Base-by-base conservation (phyloP, 2,329 filamentous ascomycete species). In the Exophiala oligosperma region DNA sequence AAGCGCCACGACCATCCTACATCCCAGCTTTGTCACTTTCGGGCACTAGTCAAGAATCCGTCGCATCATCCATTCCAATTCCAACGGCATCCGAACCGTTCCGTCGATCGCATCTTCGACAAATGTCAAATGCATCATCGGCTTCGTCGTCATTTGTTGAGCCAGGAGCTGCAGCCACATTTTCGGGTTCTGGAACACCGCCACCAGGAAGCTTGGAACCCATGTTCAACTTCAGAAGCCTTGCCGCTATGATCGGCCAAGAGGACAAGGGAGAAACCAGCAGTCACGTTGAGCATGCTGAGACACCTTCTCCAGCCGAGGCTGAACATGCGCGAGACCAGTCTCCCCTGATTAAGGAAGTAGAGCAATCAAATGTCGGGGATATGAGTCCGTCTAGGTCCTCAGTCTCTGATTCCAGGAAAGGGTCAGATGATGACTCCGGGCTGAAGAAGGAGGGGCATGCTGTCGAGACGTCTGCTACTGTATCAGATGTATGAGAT, bases 171-270 rank as follows among this genome's bases (percentile, higher is more conserved):
- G 48, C 79, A 77, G 57, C 46, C 23, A 43, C 55, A 29, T 61
- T 63, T 47, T 51, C 57, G 11, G 61, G 61, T 32, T 1, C 59
- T 46, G 53, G 56, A 87, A 71, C 14, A 75, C 76, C 55, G 76
- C 79, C 17, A 77, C 75, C 17, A 65, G 62, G 59, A 47, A 63
- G 59, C 77, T 80, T 81, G 0, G 92, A 97, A 70, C 85, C 91
- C 2, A 85, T 96, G 83, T 94, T 96, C 74, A 97, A 96, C 72
- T 97, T 97, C 70, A 82, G 86, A 56, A 96, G 91, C 66, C 77
- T 97, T 23, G 90, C 91, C 1, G 90, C 91, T 61, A 90, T 95
- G 71, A 90, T 97, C 29, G 90, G 87, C 0, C 85, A 82, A 40
- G 81, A 86, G 50, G 83, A 86, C 43, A 79, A 81, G 56, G 70